Evolutionary conservation across 441 rosid genomes (phyloP).

Genomic region (Flueggea neowawraea): DNA sequence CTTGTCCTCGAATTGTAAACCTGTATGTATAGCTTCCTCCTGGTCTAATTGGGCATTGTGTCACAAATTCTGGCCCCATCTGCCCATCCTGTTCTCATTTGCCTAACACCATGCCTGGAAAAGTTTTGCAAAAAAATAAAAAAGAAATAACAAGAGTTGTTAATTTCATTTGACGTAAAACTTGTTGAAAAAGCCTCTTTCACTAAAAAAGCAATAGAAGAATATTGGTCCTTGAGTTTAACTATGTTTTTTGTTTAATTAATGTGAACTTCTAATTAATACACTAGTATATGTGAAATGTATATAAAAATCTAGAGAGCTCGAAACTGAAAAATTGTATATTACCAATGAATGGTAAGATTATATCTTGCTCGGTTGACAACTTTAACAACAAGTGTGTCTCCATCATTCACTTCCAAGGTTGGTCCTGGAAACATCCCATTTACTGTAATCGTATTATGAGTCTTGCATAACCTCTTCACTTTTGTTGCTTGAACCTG

Average conservation of each 20-base stretch:
- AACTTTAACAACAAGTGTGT: constrained; percentile 66
- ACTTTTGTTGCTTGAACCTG: constrained; percentile 68
- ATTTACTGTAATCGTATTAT: constrained; percentile 71
- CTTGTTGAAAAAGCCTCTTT: no score
- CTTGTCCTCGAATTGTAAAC: constrained; percentile 78
- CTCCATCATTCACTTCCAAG: constrained; percentile 63
- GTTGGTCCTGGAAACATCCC: constrained; percentile 97
- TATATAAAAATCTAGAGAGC: background rate
- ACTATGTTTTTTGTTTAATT: no score
- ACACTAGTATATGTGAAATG: background rate
- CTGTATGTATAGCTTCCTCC: constrained; percentile 76
- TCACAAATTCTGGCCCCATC: constrained; percentile 96
- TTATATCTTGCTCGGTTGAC: constrained; percentile 61
- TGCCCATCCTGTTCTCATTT: constrained; percentile 85
- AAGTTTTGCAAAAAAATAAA: background rate
- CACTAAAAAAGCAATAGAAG: no score
- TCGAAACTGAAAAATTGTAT: background rate
- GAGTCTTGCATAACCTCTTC: constrained; percentile 93
- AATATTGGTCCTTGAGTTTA: no score
- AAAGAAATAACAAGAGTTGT: no score
- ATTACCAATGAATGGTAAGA: constrained; percentile 84
- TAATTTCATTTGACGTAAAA: no score
- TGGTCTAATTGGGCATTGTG: constrained; percentile 90
- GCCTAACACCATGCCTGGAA: constrained; percentile 82
- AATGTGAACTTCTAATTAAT: no score